Evolutionary conservation across 2,329 filamentous ascomycete species (phyloP).

Genomic region (Chaetomiaceae sp.): DNA sequence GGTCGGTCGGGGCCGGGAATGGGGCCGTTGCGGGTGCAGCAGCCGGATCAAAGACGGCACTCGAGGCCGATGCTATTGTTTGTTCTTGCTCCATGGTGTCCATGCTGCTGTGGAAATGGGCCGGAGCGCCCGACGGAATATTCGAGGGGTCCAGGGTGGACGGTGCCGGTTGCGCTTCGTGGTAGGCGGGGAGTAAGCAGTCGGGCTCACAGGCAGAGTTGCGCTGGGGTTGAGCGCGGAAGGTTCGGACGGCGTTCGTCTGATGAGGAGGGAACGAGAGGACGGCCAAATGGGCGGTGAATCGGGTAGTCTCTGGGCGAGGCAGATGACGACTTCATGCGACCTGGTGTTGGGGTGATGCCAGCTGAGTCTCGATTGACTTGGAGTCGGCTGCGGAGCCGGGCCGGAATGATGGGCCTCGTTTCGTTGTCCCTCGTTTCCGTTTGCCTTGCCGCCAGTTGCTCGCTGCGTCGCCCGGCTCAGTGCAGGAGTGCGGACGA

Average conservation of each 20-base stretch:
- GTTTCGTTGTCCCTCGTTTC: not conserved
- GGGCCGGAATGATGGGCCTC: slow-evolving; percentile 15
- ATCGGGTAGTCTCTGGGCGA: slow-evolving; percentile 5
- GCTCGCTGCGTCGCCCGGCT: slow-evolving; percentile 4
- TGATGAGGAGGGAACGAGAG: slow-evolving; percentile 10
- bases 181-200: not conserved
- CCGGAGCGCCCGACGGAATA: slow-evolving; percentile 45
- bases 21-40: slow-evolving; percentile 5
- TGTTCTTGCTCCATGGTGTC: slow-evolving; percentile 46
- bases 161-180: not conserved
- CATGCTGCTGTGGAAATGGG: slow-evolving; percentile 49
- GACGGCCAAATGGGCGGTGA: slow-evolving; percentile 9
- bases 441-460: not conserved
- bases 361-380: slow-evolving; percentile 11
- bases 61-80: not conserved
- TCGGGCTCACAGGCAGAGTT: not conserved
- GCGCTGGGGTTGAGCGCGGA: slow-evolving; percentile 1
- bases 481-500: not conserved
- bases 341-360: slow-evolving; percentile 11
- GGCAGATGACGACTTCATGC: slow-evolving; percentile 21
- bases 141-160: slow-evolving; percentile 51
- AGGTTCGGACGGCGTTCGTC: slow-evolving; percentile 13
- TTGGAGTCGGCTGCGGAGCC: slow-evolving; percentile 15
- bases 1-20: slow-evolving; percentile 31
- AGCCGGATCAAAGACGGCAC: not conserved